These are phyloP conservation scores for Helianthus annuus DNA, from an alignment of 129 eudicot genomes.

Conservation along the genomic window DNA sequence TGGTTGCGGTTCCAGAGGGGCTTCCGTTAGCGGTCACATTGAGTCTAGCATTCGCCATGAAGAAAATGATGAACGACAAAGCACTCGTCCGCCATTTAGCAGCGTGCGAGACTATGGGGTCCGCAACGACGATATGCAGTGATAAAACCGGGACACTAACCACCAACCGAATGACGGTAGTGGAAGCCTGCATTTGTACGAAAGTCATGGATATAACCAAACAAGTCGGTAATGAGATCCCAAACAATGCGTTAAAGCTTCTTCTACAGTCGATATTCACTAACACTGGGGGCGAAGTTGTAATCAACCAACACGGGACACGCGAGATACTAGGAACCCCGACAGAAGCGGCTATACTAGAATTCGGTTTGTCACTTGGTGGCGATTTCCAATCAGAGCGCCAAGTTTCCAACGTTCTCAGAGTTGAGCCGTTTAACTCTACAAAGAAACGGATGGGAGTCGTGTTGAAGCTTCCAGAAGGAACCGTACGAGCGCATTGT, in stretches of 20 bases:
- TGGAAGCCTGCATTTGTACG: constrained; percentile 80
- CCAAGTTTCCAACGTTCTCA: constrained; percentile 40
- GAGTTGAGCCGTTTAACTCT: constrained; percentile 97
- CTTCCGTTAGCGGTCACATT: constrained; percentile 92
- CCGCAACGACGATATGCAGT: constrained; percentile 92
- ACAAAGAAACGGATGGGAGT: constrained; percentile 92
- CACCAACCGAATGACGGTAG: constrained; percentile 93
- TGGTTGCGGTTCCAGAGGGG: constrained; percentile 98
- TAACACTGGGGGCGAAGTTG: constrained; percentile 96
- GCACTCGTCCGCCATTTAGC: constrained; percentile 93
- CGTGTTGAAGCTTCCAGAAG: constrained; percentile 74
- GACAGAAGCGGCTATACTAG: constrained; percentile 81
- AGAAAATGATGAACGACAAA: constrained; percentile 96
- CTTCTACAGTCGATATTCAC: constrained; percentile 82
- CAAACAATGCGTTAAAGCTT: constrained; percentile 44
- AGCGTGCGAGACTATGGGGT: constrained; percentile 99
- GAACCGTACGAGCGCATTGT: constrained; percentile 64
- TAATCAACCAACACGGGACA: constrained; percentile 62
- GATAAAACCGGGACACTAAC: constrained; percentile 96
- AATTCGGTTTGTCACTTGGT: constrained; percentile 76
- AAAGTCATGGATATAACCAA: constrained; percentile 53
- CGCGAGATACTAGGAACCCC: constrained; percentile 85
- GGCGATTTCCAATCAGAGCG: constrained; percentile 78
- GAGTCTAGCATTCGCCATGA: constrained; percentile 94
- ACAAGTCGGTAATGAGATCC: constrained; percentile 44